Evolutionary conservation across 2,329 filamentous ascomycete genomes (phyloP).

Genomic region (Dryadomyces quercus-mongolicae): DNA sequence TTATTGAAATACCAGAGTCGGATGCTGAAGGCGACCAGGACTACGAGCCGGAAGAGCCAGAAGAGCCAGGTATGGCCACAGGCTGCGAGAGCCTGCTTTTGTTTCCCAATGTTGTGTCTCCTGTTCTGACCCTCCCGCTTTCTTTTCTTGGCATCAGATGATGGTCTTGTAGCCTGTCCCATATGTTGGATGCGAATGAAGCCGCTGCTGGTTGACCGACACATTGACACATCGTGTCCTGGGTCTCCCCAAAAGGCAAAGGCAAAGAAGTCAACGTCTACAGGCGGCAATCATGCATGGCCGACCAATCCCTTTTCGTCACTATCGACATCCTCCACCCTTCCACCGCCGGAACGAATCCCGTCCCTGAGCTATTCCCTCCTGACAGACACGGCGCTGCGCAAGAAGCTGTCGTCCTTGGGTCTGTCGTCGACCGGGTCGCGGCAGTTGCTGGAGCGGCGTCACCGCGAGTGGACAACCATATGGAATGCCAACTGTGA

Average conservation of each 20-base stretch:
- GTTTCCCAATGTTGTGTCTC: not conserved
- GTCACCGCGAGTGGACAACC: slow-evolving; percentile 89
- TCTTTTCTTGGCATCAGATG: slow-evolving; percentile 30
- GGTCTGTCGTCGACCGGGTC: slow-evolving; percentile 63
- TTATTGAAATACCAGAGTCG: slow-evolving; percentile 9
- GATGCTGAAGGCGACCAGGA: slow-evolving; percentile 19
- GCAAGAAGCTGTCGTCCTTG: slow-evolving; percentile 70
- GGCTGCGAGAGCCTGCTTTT: not conserved
- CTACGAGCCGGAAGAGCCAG: slow-evolving; percentile 13
- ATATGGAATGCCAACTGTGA: slow-evolving; percentile 97
- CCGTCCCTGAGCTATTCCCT: slow-evolving; percentile 78
- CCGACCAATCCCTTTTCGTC: slow-evolving; percentile 1
- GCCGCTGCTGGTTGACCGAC: slow-evolving; percentile 60
- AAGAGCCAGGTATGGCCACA: too few species aligned
- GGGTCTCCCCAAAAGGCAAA: slow-evolving; percentile 20
- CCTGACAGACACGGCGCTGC: slow-evolving; percentile 65
- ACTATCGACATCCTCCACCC: not conserved
- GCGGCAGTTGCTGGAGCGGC: slow-evolving; percentile 57
- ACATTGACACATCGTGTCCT: slow-evolving; percentile 56
- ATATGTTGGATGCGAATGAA: slow-evolving; percentile 75
- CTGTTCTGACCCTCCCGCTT: not conserved
- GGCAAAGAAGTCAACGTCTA: not conserved
- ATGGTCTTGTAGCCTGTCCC: slow-evolving; percentile 73
- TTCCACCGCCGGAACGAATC: slow-evolving; percentile 44
- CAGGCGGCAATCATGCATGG: not conserved